phyloP scores from a whole-genome alignment of 352 stramenopile genomes.

The Phytophthora pseudosyringae region DNA sequence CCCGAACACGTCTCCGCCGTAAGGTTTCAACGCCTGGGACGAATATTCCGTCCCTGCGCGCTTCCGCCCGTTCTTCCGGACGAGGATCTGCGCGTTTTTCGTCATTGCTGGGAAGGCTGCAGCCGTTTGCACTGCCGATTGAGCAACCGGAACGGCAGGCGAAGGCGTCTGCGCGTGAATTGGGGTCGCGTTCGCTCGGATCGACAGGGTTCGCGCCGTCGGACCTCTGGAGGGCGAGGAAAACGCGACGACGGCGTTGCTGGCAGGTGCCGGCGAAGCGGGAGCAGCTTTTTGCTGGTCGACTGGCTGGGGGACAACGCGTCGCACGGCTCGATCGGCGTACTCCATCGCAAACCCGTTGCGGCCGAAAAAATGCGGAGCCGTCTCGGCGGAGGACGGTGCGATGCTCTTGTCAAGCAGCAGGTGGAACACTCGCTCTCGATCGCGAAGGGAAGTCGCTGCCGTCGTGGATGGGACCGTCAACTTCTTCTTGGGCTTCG shows the following conservation, averaged over 20 bases:
- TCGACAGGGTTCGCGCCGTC: constrained; percentile 8
- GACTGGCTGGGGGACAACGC: constrained; percentile 17
- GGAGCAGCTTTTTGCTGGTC: constrained; percentile 1
- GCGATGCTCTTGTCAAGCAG: constrained; percentile 52
- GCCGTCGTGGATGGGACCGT: background rate
- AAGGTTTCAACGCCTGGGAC: constrained; percentile 62
- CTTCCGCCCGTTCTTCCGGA: constrained; percentile 59
- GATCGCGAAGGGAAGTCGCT: constrained; percentile 12
- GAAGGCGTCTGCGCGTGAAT: constrained; percentile 2
- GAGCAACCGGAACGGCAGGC: constrained; percentile 2
- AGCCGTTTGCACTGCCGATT: constrained; percentile 4
- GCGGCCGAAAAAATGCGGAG: constrained; percentile 30
- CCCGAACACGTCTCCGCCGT: constrained; percentile 81
- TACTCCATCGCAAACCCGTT: constrained; percentile 80
- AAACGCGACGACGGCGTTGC: background rate
- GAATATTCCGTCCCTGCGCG: constrained; percentile 37
- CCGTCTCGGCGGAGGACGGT: constrained; percentile 1
- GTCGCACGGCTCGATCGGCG: constrained; percentile 43
- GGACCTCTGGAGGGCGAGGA: constrained; percentile 5
- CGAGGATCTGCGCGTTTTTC: constrained; percentile 29
- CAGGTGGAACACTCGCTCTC: constrained; percentile 39
- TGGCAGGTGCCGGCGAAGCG: background rate
- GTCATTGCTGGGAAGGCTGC: constrained; percentile 8
- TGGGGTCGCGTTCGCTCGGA: constrained; percentile 12
- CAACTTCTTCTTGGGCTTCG: constrained; percentile 26